Percentiles rank a stretch among this genome's conserved stretches.
phyloP scores from a whole-genome alignment of 2,329 filamentous ascomycete genomes.

The Xylaria arbuscula region DNA sequence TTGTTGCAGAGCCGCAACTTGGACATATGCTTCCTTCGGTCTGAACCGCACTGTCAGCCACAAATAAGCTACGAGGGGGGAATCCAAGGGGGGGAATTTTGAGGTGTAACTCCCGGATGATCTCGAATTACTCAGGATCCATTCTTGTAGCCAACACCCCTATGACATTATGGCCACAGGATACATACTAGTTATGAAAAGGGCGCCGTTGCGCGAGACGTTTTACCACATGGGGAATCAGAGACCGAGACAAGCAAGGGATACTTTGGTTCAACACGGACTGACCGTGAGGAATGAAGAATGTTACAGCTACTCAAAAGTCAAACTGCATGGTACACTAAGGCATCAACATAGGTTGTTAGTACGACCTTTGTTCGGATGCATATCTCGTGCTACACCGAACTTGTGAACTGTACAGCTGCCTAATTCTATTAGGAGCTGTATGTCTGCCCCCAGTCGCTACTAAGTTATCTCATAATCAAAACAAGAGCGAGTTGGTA shows the following conservation, averaged over 20 bases:
- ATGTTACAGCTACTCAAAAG: not conserved
- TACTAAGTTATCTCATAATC: not conserved
- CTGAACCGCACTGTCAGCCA: not conserved
- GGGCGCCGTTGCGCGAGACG: not conserved
- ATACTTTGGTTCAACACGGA: slow-evolving; percentile 22
- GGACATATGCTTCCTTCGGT: not conserved
- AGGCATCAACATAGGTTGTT: not conserved
- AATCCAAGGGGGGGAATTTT: not conserved
- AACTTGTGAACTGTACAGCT: not conserved
- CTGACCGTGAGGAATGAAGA: slow-evolving; percentile 1
- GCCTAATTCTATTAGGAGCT: slow-evolving; percentile 1
- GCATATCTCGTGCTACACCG: slow-evolving; percentile 3
- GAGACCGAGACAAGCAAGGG: not conserved
- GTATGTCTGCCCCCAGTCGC: not conserved
- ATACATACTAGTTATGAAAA: not conserved
- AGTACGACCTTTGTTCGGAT: not conserved
- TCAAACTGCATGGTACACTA: not conserved
- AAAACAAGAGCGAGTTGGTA: slow-evolving; percentile 7
- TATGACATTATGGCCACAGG: slow-evolving; percentile 1
- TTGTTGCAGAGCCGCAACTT: slow-evolving; percentile 29
- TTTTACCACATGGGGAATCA: not conserved
- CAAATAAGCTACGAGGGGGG: not conserved
- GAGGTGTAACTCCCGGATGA: not conserved
- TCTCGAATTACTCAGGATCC: not conserved
- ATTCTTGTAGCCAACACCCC: not conserved